Conservation (phyloP, 192 early-diverging fungal genomes). For the Podila minutissima region DNA sequence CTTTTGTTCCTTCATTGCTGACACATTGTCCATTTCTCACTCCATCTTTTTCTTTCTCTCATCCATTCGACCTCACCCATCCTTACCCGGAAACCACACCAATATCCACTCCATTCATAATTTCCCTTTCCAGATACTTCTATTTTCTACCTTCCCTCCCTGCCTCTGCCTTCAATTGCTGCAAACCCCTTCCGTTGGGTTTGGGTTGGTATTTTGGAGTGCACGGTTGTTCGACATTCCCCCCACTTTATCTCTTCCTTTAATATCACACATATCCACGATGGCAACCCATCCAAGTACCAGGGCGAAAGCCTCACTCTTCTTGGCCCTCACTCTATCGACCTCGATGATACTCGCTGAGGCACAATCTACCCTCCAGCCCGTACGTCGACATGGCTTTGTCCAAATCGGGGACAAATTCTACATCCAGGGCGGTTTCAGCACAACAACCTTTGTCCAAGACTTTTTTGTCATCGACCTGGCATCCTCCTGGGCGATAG, state of each 20-base stretch:
- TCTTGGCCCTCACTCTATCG: neutral
- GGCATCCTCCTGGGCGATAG: conserved; percentile 8
- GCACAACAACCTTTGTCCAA: neutral
- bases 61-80: neutral
- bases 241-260: neutral
- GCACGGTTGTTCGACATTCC: neutral
- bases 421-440: conserved; percentile 38
- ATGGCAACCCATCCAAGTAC: neutral
- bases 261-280: neutral
- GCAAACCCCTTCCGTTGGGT: neutral
- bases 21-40: too few species aligned
- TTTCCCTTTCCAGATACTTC: too few species aligned
- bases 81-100: too few species aligned
- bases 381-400: conserved; percentile 17
- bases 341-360: too few species aligned
- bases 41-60: too few species aligned
- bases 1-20: too few species aligned
- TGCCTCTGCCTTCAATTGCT: neutral
- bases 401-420: conserved; percentile 4
- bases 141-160: neutral
- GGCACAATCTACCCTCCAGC: neutral
- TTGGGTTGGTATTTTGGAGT: neutral
- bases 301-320: neutral
- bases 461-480: conserved; percentile 20
- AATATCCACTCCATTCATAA: too few species aligned